Base-by-base conservation (phyloP, 2,329 filamentous ascomycete genomes). In the Biscogniauxia marginata region DNA sequence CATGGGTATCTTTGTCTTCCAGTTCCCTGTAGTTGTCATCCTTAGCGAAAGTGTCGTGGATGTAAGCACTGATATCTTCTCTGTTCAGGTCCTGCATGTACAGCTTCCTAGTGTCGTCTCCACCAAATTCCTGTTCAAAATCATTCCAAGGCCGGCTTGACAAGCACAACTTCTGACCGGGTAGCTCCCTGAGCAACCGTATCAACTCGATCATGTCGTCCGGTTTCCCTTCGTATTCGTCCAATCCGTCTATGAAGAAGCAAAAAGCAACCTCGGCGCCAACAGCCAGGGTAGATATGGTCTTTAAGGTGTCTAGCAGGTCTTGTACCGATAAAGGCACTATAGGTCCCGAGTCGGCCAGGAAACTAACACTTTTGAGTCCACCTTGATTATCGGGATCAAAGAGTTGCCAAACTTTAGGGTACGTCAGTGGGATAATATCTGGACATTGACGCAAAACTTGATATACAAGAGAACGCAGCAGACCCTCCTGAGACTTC, bases 241-340 rank as follows among this genome's bases (percentile, higher is more conserved):
- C 52, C 24, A 54, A 16, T 8, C 52, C 52, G 21, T 54, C 52
- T 19, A 54, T 50, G 20, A 54, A 50, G 18, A 54, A 49, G 47
- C 52, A 54, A 39, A 54, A 50, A n/a, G n/a, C n/a, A n/a, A n/a
- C n/a, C n/a, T n/a, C n/a, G n/a, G n/a, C n/a, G n/a, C n/a, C n/a
- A n/a, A n/a, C n/a, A n/a, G n/a, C n/a, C n/a, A n/a, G n/a, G n/a
- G n/a, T n/a, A n/a, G n/a, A n/a, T n/a, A n/a, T n/a, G n/a, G n/a
- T n/a, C n/a, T n/a, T n/a, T n/a, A n/a, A n/a, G n/a, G n/a, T n/a
- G n/a, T n/a, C n/a, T n/a, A n/a, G n/a, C n/a, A n/a, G n/a, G n/a
- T n/a, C n/a, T n/a, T n/a, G n/a, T n/a, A n/a, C n/a, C n/a, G n/a
- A n/a, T n/a, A n/a, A n/a, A n/a, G n/a, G n/a, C n/a, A n/a, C n/a